Conservation (phyloP, 2,329 filamentous ascomycete genomes). For the Dactylellina leptospora region DNA sequence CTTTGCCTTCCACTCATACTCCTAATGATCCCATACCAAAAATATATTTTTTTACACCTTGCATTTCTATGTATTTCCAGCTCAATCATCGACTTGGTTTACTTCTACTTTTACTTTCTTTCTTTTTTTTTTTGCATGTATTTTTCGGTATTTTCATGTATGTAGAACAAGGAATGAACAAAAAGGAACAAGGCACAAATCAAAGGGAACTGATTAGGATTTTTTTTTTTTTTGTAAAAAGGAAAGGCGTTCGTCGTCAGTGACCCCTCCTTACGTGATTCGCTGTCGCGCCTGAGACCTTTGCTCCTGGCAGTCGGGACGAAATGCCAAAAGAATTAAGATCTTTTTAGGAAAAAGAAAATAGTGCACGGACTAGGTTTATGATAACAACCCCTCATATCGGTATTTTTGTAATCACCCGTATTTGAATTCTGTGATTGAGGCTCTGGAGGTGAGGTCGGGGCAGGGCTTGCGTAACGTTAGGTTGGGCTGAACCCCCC, state of each 20-base stretch:
- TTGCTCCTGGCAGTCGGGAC: background rate
- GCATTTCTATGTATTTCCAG: background rate
- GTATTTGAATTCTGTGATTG: slow-evolving; percentile 16
- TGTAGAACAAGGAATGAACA: slow-evolving; percentile 38
- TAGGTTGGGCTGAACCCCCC: slow-evolving; percentile 30
- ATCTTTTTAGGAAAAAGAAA: background rate
- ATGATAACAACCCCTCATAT: background rate
- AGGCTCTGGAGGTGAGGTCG: slow-evolving; percentile 46
- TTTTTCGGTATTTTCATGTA: slow-evolving; percentile 36
- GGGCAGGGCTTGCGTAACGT: slow-evolving; percentile 37
- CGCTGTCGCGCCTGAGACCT: background rate
- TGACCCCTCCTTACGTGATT: background rate
- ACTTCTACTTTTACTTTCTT: slow-evolving; percentile 17
- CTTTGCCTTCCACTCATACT: background rate
- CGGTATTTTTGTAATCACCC: slow-evolving; percentile 1
- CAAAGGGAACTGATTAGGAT: slow-evolving; percentile 9
- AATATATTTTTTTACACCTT: no score
- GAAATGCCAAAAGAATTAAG: background rate
- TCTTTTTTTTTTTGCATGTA: slow-evolving; percentile 18
- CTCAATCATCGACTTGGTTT: slow-evolving; percentile 2
- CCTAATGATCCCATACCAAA: slow-evolving; percentile 15
- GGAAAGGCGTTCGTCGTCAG: background rate
- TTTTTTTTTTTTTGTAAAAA: no score
- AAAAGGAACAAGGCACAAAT: slow-evolving; percentile 19
- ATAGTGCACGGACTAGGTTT: background rate